Conservation (phyloP, 495 filamentous ascomycete genomes). For the Talaromyces trachyspermus region DNA sequence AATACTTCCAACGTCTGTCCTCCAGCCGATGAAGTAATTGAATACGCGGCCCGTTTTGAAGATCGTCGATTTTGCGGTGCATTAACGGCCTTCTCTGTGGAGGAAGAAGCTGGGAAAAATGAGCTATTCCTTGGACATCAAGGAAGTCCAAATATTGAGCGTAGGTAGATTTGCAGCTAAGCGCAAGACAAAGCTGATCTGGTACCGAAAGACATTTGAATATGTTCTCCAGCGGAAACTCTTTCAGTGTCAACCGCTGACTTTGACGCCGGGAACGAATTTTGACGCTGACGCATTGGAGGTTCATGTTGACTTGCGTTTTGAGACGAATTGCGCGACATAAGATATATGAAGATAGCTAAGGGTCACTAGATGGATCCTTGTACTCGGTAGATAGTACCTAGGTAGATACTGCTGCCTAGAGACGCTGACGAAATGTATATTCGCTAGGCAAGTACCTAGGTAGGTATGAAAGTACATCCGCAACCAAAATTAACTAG, state of each 20-base stretch:
- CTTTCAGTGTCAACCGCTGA: not conserved
- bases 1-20: conserved; percentile 6
- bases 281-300: not conserved
- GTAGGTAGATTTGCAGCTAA: conserved; percentile 6
- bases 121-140: not conserved
- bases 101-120: not conserved
- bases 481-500: too few relatives aligned
- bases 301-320: not conserved
- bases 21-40: conserved; percentile 7
- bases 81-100: not conserved
- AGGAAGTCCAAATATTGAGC: not conserved
- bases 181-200: conserved; percentile 5
- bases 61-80: not conserved
- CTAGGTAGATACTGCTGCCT: too few relatives aligned
- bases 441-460: too few relatives aligned
- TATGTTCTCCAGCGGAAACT: not conserved
- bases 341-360: too few relatives aligned
- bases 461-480: too few relatives aligned
- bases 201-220: not conserved
- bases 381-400: too few relatives aligned
- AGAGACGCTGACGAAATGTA: too few relatives aligned
- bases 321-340: too few relatives aligned
- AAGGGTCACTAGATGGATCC: too few relatives aligned
- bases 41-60: not conserved
- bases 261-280: not conserved